Conservation (phyloP, 257 asterid genomes). For the Solanum ossicruentum region DNA sequence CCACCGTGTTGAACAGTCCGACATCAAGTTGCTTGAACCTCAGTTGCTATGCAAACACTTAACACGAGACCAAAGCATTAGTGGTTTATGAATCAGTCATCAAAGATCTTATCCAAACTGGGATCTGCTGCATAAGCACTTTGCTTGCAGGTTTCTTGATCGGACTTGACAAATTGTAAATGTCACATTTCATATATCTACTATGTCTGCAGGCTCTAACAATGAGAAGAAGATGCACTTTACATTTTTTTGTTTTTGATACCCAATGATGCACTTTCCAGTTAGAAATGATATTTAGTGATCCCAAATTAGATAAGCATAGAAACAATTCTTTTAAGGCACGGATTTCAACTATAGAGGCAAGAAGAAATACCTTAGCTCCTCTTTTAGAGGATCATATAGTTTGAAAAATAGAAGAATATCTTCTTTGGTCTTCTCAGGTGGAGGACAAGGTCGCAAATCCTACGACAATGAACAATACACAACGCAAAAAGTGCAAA, state of each 20-base stretch:
- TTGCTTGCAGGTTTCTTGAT: neutral
- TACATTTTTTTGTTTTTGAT: neutral
- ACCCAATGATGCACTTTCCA: neutral
- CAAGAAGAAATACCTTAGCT: slow-evolving; percentile 34
- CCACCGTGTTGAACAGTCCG: neutral
- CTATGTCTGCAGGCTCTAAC: neutral
- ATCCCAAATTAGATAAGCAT: neutral
- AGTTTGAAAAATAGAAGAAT: slow-evolving; percentile 68
- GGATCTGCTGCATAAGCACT: neutral
- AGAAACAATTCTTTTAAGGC: neutral
- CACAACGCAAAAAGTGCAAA: neutral
- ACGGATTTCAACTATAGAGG: neutral
- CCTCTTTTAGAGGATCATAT: slow-evolving; percentile 64
- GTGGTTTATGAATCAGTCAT: neutral
- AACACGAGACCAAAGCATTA: neutral
- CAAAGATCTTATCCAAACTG: neutral
- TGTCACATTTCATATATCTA: neutral
- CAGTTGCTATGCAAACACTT: neutral
- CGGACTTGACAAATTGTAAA: neutral
- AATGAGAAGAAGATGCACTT: neutral
- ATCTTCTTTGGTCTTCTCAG: slow-evolving; percentile 56
- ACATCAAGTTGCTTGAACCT: neutral
- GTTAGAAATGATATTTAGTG: neutral
- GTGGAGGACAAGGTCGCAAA: slow-evolving; percentile 45
- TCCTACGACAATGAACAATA: slow-evolving; percentile 22